These are phyloP conservation scores for Jaminaea rosea DNA, from an alignment of 1,284 basidiomycete species.

Conservation along the genomic window DNA sequence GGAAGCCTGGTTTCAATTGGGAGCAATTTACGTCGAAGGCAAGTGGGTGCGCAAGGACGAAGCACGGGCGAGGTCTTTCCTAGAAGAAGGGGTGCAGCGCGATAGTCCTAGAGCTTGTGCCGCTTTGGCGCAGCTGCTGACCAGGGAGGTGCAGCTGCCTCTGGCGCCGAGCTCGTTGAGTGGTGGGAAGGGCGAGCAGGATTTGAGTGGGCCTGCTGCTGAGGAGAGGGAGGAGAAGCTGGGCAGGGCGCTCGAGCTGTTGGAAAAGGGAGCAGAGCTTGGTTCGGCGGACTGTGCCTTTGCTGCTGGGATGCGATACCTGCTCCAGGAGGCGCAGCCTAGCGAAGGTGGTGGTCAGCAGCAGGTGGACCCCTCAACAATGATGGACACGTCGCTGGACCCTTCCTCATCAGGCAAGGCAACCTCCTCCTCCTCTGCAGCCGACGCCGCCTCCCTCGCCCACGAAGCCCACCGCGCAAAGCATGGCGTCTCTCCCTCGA, in stretches of 20 bases:
- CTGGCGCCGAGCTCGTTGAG: neutral
- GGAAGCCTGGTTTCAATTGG: conserved; percentile 13
- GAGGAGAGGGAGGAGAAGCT: neutral
- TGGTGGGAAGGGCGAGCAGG: neutral
- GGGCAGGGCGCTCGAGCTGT: neutral
- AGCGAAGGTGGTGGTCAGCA: neutral
- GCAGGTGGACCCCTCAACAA: neutral
- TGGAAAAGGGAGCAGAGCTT: neutral
- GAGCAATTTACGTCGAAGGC: conserved; percentile 4
- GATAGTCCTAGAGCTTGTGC: neutral
- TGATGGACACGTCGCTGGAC: neutral
- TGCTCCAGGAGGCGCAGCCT: neutral
- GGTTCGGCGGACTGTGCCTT: neutral
- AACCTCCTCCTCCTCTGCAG: neutral
- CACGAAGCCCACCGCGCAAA: neutral
- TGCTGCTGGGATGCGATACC: neutral
- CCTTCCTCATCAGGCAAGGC: neutral
- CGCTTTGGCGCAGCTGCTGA: neutral
- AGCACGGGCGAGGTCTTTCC: neutral
- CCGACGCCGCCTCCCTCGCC: neutral
- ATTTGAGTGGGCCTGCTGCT: neutral
- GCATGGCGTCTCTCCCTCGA: neutral
- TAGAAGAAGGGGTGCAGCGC: neutral
- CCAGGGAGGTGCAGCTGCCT: neutral
- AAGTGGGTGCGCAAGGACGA: conserved; percentile 4